Conservation (phyloP, 306 rosid species). For the Dicorynia guianensis region DNA sequence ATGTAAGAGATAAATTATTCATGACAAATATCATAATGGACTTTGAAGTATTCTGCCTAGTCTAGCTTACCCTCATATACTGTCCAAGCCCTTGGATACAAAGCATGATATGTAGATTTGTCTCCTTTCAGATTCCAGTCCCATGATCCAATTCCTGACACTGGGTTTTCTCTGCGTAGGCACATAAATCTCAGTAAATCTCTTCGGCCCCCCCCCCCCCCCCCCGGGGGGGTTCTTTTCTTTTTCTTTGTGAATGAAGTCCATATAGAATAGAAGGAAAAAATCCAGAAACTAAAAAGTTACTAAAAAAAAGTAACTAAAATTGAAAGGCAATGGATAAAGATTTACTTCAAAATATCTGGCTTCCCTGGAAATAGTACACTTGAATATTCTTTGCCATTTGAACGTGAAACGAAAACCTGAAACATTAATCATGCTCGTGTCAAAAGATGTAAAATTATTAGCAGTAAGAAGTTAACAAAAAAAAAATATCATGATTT, state of each 20-base stretch:
- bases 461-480: conserved; percentile 31
- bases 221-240: too few species aligned
- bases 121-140: conserved; percentile 92
- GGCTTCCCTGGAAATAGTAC: conserved; percentile 72
- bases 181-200: conserved; percentile 37
- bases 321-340: conserved; percentile 27
- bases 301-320: background rate
- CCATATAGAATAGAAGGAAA: conserved; percentile 14
- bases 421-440: conserved; percentile 43
- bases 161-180: conserved; percentile 65
- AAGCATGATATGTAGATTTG: conserved; percentile 83
- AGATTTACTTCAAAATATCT: conserved; percentile 63
- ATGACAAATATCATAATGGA: conserved; percentile 32
- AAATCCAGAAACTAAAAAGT: conserved; percentile 30
- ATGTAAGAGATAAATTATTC: conserved; percentile 27
- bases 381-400: conserved; percentile 73
- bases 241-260: conserved; percentile 35
- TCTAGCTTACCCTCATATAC: conserved; percentile 72
- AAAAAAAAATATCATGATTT: conserved; percentile 13
- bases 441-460: conserved; percentile 30
- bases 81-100: conserved; percentile 97
- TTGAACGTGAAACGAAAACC: conserved; percentile 86
- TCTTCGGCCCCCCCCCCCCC: background rate
- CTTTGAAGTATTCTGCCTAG: conserved; percentile 33
- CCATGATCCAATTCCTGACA: conserved; percentile 86